phyloP scores from a whole-genome alignment of 176 grass and related monocot species.

The Sorghum bicolor region Sorghum_bicolor_NCBIv3 NC_012879.2:7442501-7443000 shows the following conservation, averaged over 20 bases:
- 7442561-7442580: background rate
- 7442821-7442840: background rate
- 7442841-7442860: conserved; percentile 20
- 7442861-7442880: conserved; percentile 5
- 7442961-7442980: conserved; percentile 51
- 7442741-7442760: background rate
- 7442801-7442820: background rate
- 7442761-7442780: background rate
- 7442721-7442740: background rate
- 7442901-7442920: conserved; percentile 6
- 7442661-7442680: background rate
- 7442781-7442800: background rate
- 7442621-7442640: conserved; percentile 4
- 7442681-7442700: background rate
- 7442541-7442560: background rate
- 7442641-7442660: background rate
- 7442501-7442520: background rate
- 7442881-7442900: conserved; percentile 15
- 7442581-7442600: background rate
- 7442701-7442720: background rate
- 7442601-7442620: background rate
- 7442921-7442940: background rate
- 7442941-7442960: conserved; percentile 17
- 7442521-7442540: background rate
- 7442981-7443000: conserved; percentile 61